Evolutionary conservation across 2,329 filamentous ascomycete species (phyloP).

Genomic region (Trichoderma sp.): DNA sequence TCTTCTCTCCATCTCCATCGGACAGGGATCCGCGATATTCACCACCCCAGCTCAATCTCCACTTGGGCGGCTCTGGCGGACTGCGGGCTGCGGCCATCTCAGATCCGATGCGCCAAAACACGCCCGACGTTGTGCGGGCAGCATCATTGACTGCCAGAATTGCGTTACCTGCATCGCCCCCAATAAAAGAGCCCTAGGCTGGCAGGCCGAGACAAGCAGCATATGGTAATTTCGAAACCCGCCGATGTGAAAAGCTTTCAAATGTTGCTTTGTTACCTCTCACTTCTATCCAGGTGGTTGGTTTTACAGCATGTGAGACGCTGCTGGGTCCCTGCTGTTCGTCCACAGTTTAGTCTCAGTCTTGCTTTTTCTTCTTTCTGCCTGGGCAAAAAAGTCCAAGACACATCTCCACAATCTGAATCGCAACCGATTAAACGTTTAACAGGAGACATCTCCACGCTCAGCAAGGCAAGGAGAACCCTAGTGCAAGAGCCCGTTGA

Average conservation of each 20-base stretch:
- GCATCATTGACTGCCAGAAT: conserved; percentile 23
- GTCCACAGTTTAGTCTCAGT: background rate
- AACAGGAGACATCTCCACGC: conserved; percentile 1
- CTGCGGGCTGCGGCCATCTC: conserved; percentile 20
- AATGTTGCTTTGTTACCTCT: background rate
- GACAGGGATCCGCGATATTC: conserved; percentile 14
- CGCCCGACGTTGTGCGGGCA: conserved; percentile 23
- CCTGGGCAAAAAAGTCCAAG: background rate
- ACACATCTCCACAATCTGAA: background rate
- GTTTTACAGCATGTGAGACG: conserved; percentile 23
- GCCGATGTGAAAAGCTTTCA: background rate
- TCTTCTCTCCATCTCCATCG: background rate
- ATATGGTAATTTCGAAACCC: background rate
- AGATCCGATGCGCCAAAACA: conserved; percentile 26
- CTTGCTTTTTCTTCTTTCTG: conserved; percentile 8
- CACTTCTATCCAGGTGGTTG: conserved; percentile 3
- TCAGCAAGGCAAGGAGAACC: conserved; percentile 9
- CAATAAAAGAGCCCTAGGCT: conserved; percentile 5
- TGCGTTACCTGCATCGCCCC: conserved; percentile 27
- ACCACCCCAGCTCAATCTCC: background rate
- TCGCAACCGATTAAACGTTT: conserved; percentile 13
- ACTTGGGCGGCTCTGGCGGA: conserved; percentile 26
- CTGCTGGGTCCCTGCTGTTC: background rate
- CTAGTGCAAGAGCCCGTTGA: background rate
- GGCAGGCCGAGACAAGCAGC: conserved; percentile 17